Base-by-base conservation (phyloP, 768 basidiomycete genomes). In the Leccinum boreale region DNA sequence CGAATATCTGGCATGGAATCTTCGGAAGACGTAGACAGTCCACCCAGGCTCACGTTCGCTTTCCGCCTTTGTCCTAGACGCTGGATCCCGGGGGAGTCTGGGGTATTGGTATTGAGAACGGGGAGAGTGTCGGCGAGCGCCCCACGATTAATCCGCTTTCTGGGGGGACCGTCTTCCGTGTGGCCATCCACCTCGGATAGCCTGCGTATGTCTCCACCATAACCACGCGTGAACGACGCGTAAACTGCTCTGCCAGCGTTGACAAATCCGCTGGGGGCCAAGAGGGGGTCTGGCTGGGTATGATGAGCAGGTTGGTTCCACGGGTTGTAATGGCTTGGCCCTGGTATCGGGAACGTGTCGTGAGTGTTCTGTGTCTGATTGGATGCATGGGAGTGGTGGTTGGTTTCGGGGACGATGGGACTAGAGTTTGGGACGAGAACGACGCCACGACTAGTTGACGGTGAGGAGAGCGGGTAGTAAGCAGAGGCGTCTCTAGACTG, bases 401-500 rank as follows among this genome's bases (percentile, higher is more conserved):
- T 60, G 14, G 74, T 59, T 58, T 84, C 80, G 49, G 78, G 70
- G 39, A 65, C 63, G 35, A 80, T 66, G 31, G 89, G 88, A 61
- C 88, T 91, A 54, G 91, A 92, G 73, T 79, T 87, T 50, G 90
- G 90, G 23, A 90, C 89, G 54, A 92, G 84, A 52, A 92, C 73
- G 55, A 75, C 82, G 68, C 82, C 83, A 46, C 77, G 74, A 35
- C 56, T 19, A 28, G 80, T 14, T 45, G 44, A 45, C 19, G 44
- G 44, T 19, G 44, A 45, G 21, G 44, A 21, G 44, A 23, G 21
- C 11, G 44, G 44, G 44, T 45, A 45, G 44, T 45, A 67, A 39
- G 83, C 72, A n/a, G 86, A 87, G 46, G 81, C 88, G 77, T 92
- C 90, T 65, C 89, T 82, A 58, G 88, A 89, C 76, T 92, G 90